Evolutionary conservation across 1,284 basidiomycete genomes (phyloP).

Genomic region (Ustilago shanxiensis): DNA sequence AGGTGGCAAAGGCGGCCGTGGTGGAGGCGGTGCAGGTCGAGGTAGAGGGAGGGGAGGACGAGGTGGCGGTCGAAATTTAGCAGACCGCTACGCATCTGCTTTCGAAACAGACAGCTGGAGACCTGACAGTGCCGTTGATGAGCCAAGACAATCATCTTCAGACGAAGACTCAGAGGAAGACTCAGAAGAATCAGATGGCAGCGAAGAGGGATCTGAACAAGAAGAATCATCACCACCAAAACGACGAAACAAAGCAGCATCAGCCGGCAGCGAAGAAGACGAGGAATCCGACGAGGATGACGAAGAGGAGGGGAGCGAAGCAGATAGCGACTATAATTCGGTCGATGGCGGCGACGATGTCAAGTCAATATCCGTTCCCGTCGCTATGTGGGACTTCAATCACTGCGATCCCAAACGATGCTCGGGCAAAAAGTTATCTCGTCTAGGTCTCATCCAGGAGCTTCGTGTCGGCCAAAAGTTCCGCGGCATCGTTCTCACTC

Average conservation of each 20-base stretch:
- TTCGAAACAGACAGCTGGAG: conserved; percentile 48
- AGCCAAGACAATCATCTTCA: conserved; percentile 12
- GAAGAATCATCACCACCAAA: conserved; percentile 19
- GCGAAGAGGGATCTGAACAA: conserved; percentile 21
- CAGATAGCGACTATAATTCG: conserved; percentile 36
- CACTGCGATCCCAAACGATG: conserved; percentile 96
- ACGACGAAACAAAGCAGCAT: conserved; percentile 11
- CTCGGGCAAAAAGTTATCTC: conserved; percentile 91
- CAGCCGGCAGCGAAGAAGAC: conserved; percentile 12
- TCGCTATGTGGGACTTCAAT: conserved; percentile 80
- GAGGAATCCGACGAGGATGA: conserved; percentile 17
- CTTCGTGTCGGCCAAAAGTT: conserved; percentile 88
- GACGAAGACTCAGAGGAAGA: conserved; percentile 16
- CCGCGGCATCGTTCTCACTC: conserved; percentile 92
- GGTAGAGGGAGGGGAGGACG: conserved; percentile 43
- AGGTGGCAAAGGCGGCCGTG: conserved; percentile 39
- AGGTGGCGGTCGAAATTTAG: conserved; percentile 38
- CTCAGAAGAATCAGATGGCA: conserved; percentile 16
- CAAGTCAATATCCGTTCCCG: conserved; percentile 51
- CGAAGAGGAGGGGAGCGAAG: conserved; percentile 29
- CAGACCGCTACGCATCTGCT: conserved; percentile 36
- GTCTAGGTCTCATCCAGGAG: conserved; percentile 86
- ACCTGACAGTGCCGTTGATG: conserved; percentile 55
- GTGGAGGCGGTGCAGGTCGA: conserved; percentile 31
- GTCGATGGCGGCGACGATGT: conserved; percentile 49